Evolutionary conservation across 2,329 filamentous ascomycete genomes (phyloP), one percentile per base, ranked within the genome.

Genomic region (Salinomyces thailandicus): DNA sequence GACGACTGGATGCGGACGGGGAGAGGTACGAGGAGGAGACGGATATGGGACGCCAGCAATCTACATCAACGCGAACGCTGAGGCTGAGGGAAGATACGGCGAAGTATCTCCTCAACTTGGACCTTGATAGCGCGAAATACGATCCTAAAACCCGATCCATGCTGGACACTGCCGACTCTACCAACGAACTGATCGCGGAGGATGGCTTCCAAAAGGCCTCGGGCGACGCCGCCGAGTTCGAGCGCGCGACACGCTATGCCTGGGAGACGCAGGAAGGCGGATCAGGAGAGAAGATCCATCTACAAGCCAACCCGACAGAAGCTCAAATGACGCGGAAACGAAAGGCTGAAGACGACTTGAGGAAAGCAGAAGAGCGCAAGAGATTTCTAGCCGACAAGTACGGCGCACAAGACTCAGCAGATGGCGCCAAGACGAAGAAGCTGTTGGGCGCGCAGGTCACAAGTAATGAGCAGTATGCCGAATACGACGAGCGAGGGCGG

Each of bases 261-360:
- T 98, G 91, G 91, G 91, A 98, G 60, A 80, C 82, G 12, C 87
- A 96, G 59, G 89, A 96, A 61, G 75, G 75, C 43, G 76, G 75
- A 14, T 81, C 81, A 42, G 76, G 83, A 52, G 83, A 86, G 30
- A 80, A 79, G 44, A 71, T 87, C 42, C 93, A 98, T 69, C 60
- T 98, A 12, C 91, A 98, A 60, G 91, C 91, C 17, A 98, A 98
- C 57, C 91, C 91, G 1, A 98, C 91, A 0, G 86, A 86, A 1
- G 91, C 89, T 37, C 87, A 91, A 51, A 77, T 87, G 39, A 73
- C 78, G 45, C 77, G 86, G 20, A 87, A 85, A 62, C 85, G 85
- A 55, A 82, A 91, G 54, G 65, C 71, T 5, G 78, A 83, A 39
- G 85, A 89, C 44, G 73, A 73, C 2, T 78, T 85, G 44, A 68